Conservation (phyloP, 768 basidiomycete genomes). For the Multifurca ochricompacta region DNA sequence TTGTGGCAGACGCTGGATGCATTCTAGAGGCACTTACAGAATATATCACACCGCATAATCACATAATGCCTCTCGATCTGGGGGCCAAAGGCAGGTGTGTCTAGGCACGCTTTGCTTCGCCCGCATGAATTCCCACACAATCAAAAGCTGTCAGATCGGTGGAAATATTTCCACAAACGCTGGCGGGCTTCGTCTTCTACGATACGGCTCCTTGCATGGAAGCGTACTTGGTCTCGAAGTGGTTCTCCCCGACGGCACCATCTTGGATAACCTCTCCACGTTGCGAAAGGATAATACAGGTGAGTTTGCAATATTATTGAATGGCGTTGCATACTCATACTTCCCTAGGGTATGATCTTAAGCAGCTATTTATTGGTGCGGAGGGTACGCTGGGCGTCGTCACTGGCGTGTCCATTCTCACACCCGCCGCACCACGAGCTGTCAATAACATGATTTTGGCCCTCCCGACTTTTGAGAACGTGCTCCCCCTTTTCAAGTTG, state of each 20-base stretch:
- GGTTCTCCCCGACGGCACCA: constrained; percentile 87
- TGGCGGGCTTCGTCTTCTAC: constrained; percentile 87
- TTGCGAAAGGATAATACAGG: constrained; percentile 97
- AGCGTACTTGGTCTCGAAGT: constrained; percentile 93
- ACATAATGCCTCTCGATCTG: constrained; percentile 95
- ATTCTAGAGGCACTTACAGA: constrained; percentile 84
- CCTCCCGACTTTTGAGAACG: constrained; percentile 77
- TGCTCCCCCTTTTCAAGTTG: constrained; percentile 76
- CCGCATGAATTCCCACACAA: background rate
- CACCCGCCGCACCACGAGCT: constrained; percentile 73
- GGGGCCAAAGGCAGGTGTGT: constrained; percentile 90
- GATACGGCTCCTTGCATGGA: constrained; percentile 94
- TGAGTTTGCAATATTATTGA: constrained; percentile 27
- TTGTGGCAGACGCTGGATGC: constrained; percentile 92
- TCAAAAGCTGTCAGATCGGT: constrained; percentile 87
- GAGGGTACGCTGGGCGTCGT: constrained; percentile 96
- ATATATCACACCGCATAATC: constrained; percentile 76
- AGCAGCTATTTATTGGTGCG: constrained; percentile 96
- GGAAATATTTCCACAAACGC: constrained; percentile 97
- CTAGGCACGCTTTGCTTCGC: background rate
- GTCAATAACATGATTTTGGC: constrained; percentile 91
- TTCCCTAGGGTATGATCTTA: constrained; percentile 77
- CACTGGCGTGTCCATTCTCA: constrained; percentile 91
- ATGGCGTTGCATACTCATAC: constrained; percentile 25
- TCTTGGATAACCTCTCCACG: constrained; percentile 83